Conservation (phyloP, 1,284 basidiomycete species). For the Microbotryum intermedium region DNA sequence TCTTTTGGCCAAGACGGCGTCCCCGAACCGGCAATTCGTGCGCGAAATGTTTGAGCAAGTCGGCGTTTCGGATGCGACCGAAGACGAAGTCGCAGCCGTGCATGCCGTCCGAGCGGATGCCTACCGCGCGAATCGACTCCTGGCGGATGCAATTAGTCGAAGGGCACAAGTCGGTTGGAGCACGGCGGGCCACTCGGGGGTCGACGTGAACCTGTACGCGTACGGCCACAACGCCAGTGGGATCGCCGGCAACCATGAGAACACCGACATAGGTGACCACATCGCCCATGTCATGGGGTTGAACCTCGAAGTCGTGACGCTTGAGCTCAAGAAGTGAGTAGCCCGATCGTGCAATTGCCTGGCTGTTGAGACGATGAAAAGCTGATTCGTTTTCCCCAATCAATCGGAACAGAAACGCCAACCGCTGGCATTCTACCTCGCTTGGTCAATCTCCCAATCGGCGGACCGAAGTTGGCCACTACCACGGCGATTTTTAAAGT, state of each 20-base stretch:
- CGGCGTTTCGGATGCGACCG: conserved; percentile 33
- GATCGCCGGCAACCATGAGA: conserved; percentile 39
- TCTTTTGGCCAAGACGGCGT: conserved; percentile 14
- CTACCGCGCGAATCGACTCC: conserved; percentile 16
- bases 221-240: conserved; percentile 33
- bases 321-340: conserved; percentile 24
- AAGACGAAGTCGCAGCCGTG: conserved; percentile 34
- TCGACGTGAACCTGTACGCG: conserved; percentile 42
- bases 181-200: conserved; percentile 41
- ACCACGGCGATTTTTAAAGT: conserved; percentile 25
- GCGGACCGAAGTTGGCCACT: conserved; percentile 15
- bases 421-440: conserved; percentile 7
- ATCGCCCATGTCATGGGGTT: conserved; percentile 12
- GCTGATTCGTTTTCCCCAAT: neutral
- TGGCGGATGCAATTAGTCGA: conserved; percentile 34
- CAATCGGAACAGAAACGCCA: neutral
- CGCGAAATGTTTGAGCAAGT: conserved; percentile 29
- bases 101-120: conserved; percentile 23
- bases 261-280: conserved; percentile 35
- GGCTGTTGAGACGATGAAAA: neutral
- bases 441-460: conserved; percentile 1
- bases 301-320: conserved; percentile 24
- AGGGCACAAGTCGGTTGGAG: conserved; percentile 41
- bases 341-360: neutral
- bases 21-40: conserved; percentile 25